These are phyloP conservation scores for Phytophthora sp. DNA, from an alignment of 352 stramenopile genomes.

Conservation along the genomic window DNA sequence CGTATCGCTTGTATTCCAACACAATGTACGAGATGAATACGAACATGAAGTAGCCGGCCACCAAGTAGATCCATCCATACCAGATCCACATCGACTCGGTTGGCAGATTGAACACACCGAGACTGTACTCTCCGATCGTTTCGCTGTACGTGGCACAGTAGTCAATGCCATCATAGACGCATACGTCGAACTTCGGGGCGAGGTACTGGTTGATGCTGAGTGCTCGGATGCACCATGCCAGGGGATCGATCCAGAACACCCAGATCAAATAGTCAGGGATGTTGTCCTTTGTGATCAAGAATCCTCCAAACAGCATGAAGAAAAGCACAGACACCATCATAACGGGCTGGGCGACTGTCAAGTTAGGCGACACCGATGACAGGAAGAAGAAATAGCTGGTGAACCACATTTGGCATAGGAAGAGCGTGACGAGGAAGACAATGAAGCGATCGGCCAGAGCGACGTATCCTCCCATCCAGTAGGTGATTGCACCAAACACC, in stretches of 20 bases:
- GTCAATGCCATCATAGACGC: conserved; percentile 52
- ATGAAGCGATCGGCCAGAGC: conserved; percentile 44
- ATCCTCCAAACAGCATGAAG: conserved; percentile 76
- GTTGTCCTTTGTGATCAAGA: conserved; percentile 59
- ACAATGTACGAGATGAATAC: conserved; percentile 32
- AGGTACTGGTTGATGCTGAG: conserved; percentile 68
- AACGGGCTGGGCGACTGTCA: conserved; percentile 61
- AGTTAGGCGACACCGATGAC: conserved; percentile 48
- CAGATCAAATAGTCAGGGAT: conserved; percentile 74
- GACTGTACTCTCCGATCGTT: conserved; percentile 45
- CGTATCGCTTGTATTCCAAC: conserved; percentile 17
- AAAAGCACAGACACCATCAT: conserved; percentile 68
- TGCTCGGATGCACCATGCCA: conserved; percentile 66
- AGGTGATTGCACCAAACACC: conserved; percentile 85
- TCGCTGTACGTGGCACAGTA: conserved; percentile 47
- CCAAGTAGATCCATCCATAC: conserved; percentile 57
- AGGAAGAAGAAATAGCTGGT: conserved; percentile 77
- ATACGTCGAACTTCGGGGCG: conserved; percentile 43
- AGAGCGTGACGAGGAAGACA: conserved; percentile 66
- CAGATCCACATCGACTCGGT: conserved; percentile 60
- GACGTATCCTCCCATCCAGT: conserved; percentile 89
- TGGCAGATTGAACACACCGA: conserved; percentile 52
- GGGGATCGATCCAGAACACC: conserved; percentile 79
- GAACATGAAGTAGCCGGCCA: conserved; percentile 34
- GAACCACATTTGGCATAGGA: conserved; percentile 76